Base-by-base conservation (phyloP, 805 yeast species). In the Isabelozyma pseudorhagii region DNA sequence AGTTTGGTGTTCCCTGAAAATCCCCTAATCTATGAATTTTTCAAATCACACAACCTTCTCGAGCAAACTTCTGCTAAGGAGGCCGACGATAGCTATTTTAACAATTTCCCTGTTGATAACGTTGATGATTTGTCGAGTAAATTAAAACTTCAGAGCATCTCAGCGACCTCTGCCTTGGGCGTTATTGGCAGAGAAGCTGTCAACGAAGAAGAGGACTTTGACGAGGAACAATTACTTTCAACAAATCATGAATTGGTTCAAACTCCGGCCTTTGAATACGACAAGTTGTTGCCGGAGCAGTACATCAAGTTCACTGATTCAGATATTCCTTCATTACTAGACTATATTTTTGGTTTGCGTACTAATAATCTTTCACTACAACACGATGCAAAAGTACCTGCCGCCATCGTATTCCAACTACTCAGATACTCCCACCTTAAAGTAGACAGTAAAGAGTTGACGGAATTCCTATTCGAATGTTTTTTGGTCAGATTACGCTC, bases 381-480 rank as follows among this genome's bases (percentile, higher is more conserved):
- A 49, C 80, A 78, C 50, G 75, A 75, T 43, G 67, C 85, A 5
- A 72, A 77, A 31, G 68, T 82, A 21, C 90, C 93, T 0, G 91
- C 94, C 0, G 82, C 88, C 0, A 75, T 86, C 5, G 67, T 85
- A 0, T 87, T 77, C 56, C 93, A 87, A 62, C 78, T 87, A 59
- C 63, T 86, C n/a, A 69, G 93, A 55, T 87, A 83, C 59, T 82
- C 90, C 1, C 84, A 82, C 54, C 73, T 74, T 48, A 79, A 80
- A 54, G 78, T 77, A 36, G 72, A 82, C n/a, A 80, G 84, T 45
- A 66, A 69, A 7, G 78, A 80, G 29, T 67, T 84, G 50, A 84
- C 85, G 2, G 81, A 79, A 52, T 81, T 81, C 40, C 72, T 86
- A 40, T 69, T 84, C 49, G 83, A 82, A 48, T 72, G 85, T 43